Base-by-base conservation (phyloP, 2,329 filamentous ascomycete genomes). In the Fusarium oligoseptatum region DNA sequence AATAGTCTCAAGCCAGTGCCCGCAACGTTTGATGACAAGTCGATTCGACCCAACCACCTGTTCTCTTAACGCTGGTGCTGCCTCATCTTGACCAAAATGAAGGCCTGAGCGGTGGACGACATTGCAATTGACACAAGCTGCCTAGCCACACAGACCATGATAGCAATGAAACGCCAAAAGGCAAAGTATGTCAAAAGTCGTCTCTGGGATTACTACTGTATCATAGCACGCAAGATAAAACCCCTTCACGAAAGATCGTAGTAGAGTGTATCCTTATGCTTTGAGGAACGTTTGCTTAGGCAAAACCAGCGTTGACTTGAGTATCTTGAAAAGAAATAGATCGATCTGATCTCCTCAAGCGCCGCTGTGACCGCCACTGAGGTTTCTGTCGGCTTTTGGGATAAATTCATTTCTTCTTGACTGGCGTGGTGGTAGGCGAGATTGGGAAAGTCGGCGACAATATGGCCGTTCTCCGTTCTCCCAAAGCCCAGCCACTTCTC, bases 401-500 rank as follows among this genome's bases (percentile, higher is more conserved):
- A 36, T 36, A 36, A 15, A 36, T 34, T 34, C 41, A 43, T 43
- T 43, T 43, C 41, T 43, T 43, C 32, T 34, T 12, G 11, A 43
- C 11, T n/a, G 9, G 10, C 10, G 10, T 43, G 11, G 39, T 20
- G n/a, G 10, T 12, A 43, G 41, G 41, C 41, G 41, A 43, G 41
- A 43, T 43, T 43, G 11, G 41, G 12, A 45, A 45, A 48, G 45
- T 29, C 29, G 50, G 50, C 32, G n/a, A 41, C 12, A 14, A 41
- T 43, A 48, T n/a, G 29, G 36, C 24, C 6, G 8, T 24, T 45
- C 14, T 45, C 41, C 41, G 20, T 24, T 45, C 36, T 34, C 60
- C 22, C 24, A 52, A 15, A 39, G 17, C 14, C 64, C 58, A 67
- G 37, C 64, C 64, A 52, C 64, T 55, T 41, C 62, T 65, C 62